Evolutionary conservation across 352 stramenopile species (phyloP), one percentile per base, ranked within the genome.

Genomic region (Phytophthora chlamydospora): DNA sequence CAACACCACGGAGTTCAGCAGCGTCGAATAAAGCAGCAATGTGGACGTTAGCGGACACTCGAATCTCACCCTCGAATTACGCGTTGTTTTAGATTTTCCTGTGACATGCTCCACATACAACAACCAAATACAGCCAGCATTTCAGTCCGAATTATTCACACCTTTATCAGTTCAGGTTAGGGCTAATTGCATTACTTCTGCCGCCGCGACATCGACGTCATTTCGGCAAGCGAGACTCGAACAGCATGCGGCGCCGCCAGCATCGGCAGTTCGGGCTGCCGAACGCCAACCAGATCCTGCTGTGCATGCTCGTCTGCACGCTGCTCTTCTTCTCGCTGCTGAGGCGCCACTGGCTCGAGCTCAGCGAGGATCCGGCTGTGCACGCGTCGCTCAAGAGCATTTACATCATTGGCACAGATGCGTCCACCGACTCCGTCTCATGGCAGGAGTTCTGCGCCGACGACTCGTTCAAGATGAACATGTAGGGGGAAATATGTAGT

Each of bases 261-360:
- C 77, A 91, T 63, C 80, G 85, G 19, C 80, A 89, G 43, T 93
- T 90, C 43, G 85, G 85, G 2, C 70, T 91, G 53, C 80, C 85
- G 21, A 93, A 93, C 66, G 85, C 85, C n/a, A 93, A 93, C 73
- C 85, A 93, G 79, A 81, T 93, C 58, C 69, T 93, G 48, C 69
- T 90, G 45, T 80, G 71, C 51, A 68, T 90, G 58, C 63, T 72
- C 12, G 68, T 89, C 3, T 76, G 67, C 40, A 70, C 52, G 31
- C 47, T 91, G 49, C 71, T 90, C 10, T 90, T 89, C 58, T 75
- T 90, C 21, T 52, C 83, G 50, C 63, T 93, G 39, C 62, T 91
- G 60, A 75, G 80, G 8, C 73, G 67, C 31, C 68, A 82, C 48
- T 93, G 85, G 85, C 69, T 93, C 47, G 41, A 80, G 38, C 81